Evolutionary conservation across 495 filamentous ascomycete genomes (phyloP).

Genomic region (Usnea hakonensis): DNA sequence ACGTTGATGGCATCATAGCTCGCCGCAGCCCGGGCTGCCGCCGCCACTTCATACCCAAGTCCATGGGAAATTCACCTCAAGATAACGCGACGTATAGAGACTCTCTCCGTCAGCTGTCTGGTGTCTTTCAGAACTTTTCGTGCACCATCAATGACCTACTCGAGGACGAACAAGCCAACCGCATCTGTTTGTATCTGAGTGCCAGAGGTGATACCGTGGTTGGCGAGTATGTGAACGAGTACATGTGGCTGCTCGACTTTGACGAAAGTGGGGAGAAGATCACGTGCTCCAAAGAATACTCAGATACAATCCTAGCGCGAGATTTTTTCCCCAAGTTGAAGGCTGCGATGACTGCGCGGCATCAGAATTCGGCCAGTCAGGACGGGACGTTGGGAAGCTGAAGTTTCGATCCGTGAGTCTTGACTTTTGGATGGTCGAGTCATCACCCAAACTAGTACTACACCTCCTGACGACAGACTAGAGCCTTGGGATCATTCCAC

Average conservation of each 20-base stretch:
- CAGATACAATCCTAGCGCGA: conserved; percentile 30
- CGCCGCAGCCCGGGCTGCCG: conserved; percentile 20
- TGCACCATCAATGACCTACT: conserved; percentile 21
- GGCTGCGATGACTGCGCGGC: conserved; percentile 21
- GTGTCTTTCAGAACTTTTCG: conserved; percentile 24
- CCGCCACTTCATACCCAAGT: conserved; percentile 21
- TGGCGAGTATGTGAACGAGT: conserved; percentile 28
- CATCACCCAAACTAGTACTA: background rate
- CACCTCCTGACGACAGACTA: background rate
- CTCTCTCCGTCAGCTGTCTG: conserved; percentile 12
- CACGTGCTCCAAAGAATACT: conserved; percentile 30
- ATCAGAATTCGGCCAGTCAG: background rate
- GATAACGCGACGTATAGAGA: conserved; percentile 19
- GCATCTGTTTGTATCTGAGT: conserved; percentile 22
- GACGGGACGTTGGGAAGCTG: background rate
- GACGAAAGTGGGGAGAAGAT: conserved; percentile 31
- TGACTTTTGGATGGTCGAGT: background rate
- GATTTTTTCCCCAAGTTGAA: conserved; percentile 31
- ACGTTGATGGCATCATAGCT: conserved; percentile 22
- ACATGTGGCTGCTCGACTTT: conserved; percentile 38
- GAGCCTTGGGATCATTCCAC: too few species aligned
- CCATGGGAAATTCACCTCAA: conserved; percentile 17
- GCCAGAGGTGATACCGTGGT: conserved; percentile 23
- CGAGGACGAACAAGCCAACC: conserved; percentile 19
- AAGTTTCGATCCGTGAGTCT: background rate